Conservation (phyloP, 2,329 filamentous ascomycete genomes). For the Colletotrichum sp. region DNA sequence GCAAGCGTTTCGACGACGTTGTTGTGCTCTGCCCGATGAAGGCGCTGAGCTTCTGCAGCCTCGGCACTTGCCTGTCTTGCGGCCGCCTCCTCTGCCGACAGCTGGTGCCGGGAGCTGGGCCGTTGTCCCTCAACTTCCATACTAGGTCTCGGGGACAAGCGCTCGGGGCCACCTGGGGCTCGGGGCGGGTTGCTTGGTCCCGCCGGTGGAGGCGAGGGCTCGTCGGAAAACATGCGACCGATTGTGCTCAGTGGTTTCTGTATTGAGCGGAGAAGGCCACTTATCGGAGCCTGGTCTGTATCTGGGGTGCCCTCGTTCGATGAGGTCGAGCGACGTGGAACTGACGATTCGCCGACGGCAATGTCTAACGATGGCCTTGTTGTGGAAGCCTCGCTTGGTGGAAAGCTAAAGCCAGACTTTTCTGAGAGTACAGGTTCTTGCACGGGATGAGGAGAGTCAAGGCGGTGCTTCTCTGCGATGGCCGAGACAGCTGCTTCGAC, state of each 20-base stretch:
- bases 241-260: constrained; percentile 91
- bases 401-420: constrained; percentile 37
- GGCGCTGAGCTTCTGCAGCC: constrained; percentile 81
- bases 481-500: constrained; percentile 96
- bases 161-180: constrained; percentile 40
- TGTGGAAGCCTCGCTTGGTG: constrained; percentile 54
- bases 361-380: constrained; percentile 18
- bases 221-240: constrained; percentile 89
- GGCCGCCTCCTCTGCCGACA: constrained; percentile 85
- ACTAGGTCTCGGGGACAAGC: constrained; percentile 34
- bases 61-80: constrained; percentile 91
- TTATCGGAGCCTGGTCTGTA: constrained; percentile 78
- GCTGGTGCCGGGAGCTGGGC: constrained; percentile 31
- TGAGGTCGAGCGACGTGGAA: constrained; percentile 57
- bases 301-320: constrained; percentile 54
- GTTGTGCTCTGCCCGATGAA: constrained; percentile 83
- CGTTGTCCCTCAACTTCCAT: constrained; percentile 26
- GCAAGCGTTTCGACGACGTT: constrained; percentile 93
- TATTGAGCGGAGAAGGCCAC: constrained; percentile 86
- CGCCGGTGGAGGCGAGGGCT: constrained; percentile 40
- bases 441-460: constrained; percentile 49
- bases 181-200: constrained; percentile 37
- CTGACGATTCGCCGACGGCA: constrained; percentile 32
- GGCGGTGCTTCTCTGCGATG: constrained; percentile 87
- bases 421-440: constrained; percentile 49